Evolutionary conservation across 345 rosid species (phyloP), one percentile per base, ranked within the genome.

Genomic region (Odontarrhena argentea): DNA sequence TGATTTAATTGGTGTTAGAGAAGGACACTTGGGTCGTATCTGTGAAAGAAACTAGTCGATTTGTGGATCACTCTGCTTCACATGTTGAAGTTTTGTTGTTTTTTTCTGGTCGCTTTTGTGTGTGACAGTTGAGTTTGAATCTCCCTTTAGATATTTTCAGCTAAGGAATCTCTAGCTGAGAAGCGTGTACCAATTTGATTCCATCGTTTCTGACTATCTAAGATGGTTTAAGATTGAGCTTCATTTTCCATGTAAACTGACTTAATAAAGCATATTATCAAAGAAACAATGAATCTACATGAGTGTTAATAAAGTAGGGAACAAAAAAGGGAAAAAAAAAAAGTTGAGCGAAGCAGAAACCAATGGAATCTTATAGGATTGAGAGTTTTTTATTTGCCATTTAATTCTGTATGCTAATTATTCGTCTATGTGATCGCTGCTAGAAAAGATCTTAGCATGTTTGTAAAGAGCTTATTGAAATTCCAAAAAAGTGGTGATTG

Each of bases 1-100:
- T 28, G 32, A 28, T 28, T 43, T 34, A 13, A 41, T 7, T 50
- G 60, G 65, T 41, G 32, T 4, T 34, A 25, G 12, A 53, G 13
- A 40, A 43, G 14, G 69, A 71, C 58, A 48, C 38, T 47, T 63
- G 56, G 68, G 30, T 38, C 44, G 58, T 71, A 14, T 30, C 13
- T 22, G 64, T 65, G 55, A 57, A 50, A 63, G 47, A 49, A 72
- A 72, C 60, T 42, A 51, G 46, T 32, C 56, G 15, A 53, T 25
- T 55, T 26, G 69, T 70, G 56, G 34, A 72, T 42, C 55, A 65
- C 26, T 65, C 55, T 65, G 55, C 37, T 52, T 73, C 77, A 73
- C 77, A 59, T 59, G 56, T 52, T 65, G 43, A 59, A 26, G 55
- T 45, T 73, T 50, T 22, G 9, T 54, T 53, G 9, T 5, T 32